Evolutionary conservation across 257 asterid genomes (phyloP).

Genomic region (Avicennia marina): DNA sequence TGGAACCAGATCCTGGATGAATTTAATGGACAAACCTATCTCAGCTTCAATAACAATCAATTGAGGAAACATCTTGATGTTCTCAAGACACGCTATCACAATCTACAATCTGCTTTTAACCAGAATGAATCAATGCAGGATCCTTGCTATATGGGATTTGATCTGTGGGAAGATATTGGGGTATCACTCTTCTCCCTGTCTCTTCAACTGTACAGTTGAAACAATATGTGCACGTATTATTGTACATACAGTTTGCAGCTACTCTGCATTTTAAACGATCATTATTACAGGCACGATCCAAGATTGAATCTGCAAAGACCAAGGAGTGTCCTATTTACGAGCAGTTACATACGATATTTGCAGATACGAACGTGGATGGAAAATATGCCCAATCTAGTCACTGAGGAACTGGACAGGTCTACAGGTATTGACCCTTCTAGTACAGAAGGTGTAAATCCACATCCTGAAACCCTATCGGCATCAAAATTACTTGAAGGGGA

Average conservation of each 20-base stretch:
- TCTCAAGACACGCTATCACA: conserved; percentile 75
- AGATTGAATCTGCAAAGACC: conserved; percentile 65
- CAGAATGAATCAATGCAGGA: conserved; percentile 60
- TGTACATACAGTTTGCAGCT: not conserved
- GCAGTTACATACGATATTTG: conserved; percentile 76
- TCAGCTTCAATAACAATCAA: conserved; percentile 84
- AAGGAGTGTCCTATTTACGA: conserved; percentile 86
- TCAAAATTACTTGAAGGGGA: conserved; percentile 36
- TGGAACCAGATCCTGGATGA: conserved; percentile 83
- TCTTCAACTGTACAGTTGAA: conserved; percentile 6
- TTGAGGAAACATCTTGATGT: conserved; percentile 90
- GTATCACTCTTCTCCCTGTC: conserved; percentile 30
- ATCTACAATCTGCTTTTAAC: conserved; percentile 53
- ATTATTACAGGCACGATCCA: conserved; percentile 56
- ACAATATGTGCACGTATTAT: not conserved
- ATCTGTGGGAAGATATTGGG: conserved; percentile 93
- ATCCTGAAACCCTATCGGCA: conserved; percentile 43
- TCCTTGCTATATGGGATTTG: conserved; percentile 69
- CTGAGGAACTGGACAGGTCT: conserved; percentile 58
- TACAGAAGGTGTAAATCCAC: conserved; percentile 33
- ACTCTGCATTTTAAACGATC: not conserved
- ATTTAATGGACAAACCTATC: conserved; percentile 65
- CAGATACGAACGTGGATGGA: conserved; percentile 80
- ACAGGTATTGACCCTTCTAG: conserved; percentile 28
- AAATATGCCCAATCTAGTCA: conserved; percentile 96